These are phyloP conservation scores for Alnus glutinosa DNA, from an alignment of 306 rosid species.

Conservation along the genomic window DNA sequence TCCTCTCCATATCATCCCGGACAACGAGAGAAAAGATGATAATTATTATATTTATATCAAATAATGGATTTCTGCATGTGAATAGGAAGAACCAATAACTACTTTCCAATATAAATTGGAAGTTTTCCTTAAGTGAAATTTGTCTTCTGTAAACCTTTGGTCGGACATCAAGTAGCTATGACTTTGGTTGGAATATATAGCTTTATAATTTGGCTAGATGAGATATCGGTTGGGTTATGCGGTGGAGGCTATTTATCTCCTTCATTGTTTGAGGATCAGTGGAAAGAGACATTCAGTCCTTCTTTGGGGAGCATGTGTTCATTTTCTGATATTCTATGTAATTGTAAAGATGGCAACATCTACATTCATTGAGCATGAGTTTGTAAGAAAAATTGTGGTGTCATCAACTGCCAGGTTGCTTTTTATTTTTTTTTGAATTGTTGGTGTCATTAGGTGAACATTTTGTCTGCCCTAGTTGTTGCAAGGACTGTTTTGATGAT, in stretches of 20 bases:
- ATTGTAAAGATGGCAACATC: not conserved
- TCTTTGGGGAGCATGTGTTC: not conserved
- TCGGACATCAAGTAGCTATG: not conserved
- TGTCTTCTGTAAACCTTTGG: slow-evolving; percentile 5
- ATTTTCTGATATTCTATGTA: not conserved
- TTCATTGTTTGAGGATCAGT: slow-evolving; percentile 6
- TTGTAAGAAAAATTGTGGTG: not conserved
- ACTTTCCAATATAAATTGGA: not conserved
- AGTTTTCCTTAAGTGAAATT: not conserved
- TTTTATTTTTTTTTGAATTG: not conserved
- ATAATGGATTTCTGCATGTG: not conserved
- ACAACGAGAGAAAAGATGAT: not conserved
- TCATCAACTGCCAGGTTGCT: not conserved
- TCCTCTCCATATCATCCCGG: not conserved
- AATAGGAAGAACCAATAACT: no score
- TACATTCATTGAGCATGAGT: not conserved
- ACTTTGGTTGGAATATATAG: not conserved
- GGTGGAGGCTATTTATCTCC: not conserved
- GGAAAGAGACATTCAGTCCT: not conserved
- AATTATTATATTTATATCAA: not conserved
- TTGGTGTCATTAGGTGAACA: no score
- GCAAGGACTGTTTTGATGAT: slow-evolving; percentile 14
- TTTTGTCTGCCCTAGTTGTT: slow-evolving; percentile 20
- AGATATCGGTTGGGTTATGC: not conserved
- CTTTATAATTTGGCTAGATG: not conserved